Evolutionary conservation across 1,284 basidiomycete genomes (phyloP), one percentile per base, ranked within the genome.

Genomic region (Bondarzewia mesenterica): DNA sequence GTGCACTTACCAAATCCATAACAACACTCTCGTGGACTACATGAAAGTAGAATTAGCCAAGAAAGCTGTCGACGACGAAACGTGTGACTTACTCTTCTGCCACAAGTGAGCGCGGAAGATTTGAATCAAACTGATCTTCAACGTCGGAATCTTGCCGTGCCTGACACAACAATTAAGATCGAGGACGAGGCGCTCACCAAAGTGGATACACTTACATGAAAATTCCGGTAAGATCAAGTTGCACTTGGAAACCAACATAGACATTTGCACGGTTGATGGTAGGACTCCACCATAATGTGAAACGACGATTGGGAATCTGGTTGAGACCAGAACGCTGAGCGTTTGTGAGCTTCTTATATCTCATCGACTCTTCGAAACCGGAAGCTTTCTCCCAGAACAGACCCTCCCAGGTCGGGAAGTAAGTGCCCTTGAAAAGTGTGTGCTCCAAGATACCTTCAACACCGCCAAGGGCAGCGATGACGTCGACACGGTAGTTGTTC

Each of bases 31-130:
- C 83, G 60, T 89, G 85, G 58, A 89, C 85, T 87, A 45, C 1
- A n/a, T 18, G 55, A 35, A 43, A 39, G 39, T 12, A 26, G 16
- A 14, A 42, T 58, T 55, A 59, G 52, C 26, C n/a, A 49, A 46
- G 25, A 10, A 27, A 10, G 14, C 39, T 20, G 48, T 23, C 45
- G 8, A 14, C 4, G 40, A 39, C 25, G 22, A 56, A 23, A 23
- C 48, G 56, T 25, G 52, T 43, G 54, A 77, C 82, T 65, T 62
- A 82, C 89, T 92, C 72, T 95, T 96, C 72, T 99, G 95, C 96
- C 96, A 99, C 74, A 99, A 82, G 68, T 99, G 96, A 47, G 96
- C 96, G 72, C 95, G 90, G 91, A 99, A 99, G 60, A 99, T 96
- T 64, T 99, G 95, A 60, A 99, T 99, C 70, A 95, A 83, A 69